Evolutionary conservation across 805 yeast species (phyloP).

Genomic region (Millerago galiae): DNA sequence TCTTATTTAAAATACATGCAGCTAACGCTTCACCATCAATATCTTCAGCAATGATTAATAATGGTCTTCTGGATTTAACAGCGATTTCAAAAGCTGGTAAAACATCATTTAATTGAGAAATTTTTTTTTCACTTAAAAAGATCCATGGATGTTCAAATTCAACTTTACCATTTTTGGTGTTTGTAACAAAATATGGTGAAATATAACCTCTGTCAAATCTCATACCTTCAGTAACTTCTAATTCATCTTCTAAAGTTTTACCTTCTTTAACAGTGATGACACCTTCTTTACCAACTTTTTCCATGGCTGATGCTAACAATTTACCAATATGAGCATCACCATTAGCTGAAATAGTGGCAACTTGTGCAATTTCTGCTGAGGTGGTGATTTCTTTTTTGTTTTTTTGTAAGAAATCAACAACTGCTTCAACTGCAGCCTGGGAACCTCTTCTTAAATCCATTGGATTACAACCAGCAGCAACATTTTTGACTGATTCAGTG

Average conservation of each 20-base stretch:
- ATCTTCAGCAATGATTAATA: conserved; percentile 92
- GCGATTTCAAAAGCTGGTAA: conserved; percentile 92
- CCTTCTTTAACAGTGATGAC: conserved; percentile 98
- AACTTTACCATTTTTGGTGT: conserved; percentile 82
- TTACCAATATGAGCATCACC: conserved; percentile 94
- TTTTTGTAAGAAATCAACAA: conserved; percentile 75
- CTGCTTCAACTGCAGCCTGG: conserved; percentile 96
- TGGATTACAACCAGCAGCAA: conserved; percentile 99
- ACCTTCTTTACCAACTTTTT: conserved; percentile 99
- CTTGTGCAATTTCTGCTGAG: conserved; percentile 94
- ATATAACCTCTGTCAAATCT: conserved; percentile 97
- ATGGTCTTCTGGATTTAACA: conserved; percentile 90
- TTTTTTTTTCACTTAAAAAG: conserved; percentile 83
- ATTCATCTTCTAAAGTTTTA: conserved; percentile 93
- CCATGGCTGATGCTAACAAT: conserved; percentile 95
- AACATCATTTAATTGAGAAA: conserved; percentile 80
- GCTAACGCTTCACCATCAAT: conserved; percentile 98
- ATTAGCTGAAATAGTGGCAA: conserved; percentile 96
- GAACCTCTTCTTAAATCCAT: conserved; percentile 99
- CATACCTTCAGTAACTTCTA: conserved; percentile 99
- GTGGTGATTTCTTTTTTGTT: conserved; percentile 97
- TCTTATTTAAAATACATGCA: conserved; percentile 95
- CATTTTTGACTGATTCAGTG: conserved; percentile 95
- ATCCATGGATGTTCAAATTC: conserved; percentile 94
- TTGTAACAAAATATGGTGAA: conserved; percentile 93